Conservation (phyloP, 306 rosid species). For the Rosa lucieae region DNA sequence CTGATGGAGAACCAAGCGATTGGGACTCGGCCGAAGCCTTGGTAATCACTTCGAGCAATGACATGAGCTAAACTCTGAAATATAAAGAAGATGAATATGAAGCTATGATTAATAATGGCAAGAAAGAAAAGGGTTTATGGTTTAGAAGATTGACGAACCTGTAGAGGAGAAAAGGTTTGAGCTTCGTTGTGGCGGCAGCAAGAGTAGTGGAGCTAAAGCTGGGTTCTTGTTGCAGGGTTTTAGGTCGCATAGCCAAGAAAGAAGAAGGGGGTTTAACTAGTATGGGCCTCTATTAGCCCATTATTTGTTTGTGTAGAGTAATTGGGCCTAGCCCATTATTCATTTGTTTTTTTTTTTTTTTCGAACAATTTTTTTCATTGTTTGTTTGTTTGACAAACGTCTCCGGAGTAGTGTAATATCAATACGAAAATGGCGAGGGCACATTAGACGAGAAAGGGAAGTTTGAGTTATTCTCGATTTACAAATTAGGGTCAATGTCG, state of each 20-base stretch:
- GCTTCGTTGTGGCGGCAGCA: neutral
- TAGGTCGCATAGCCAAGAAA: neutral
- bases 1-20: constrained; percentile 33
- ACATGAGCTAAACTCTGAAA: constrained; percentile 41
- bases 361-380: too few species aligned
- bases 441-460: too few species aligned
- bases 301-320: too few species aligned
- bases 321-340: neutral
- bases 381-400: too few species aligned
- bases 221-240: constrained; percentile 5
- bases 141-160: neutral
- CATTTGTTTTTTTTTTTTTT: too few species aligned
- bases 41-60: constrained; percentile 61
- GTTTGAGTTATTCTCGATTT: too few species aligned
- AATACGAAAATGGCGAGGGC: too few species aligned
- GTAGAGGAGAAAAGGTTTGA: neutral
- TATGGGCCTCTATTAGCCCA: neutral
- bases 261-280: neutral
- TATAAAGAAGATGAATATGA: neutral
- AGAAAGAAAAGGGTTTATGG: neutral
- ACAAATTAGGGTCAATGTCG: too few species aligned
- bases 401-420: too few species aligned
- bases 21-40: constrained; percentile 43
- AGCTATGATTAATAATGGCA: neutral
- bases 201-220: neutral